phyloP scores from a whole-genome alignment of 495 filamentous ascomycete genomes.

The Neurospora sp. region DNA sequence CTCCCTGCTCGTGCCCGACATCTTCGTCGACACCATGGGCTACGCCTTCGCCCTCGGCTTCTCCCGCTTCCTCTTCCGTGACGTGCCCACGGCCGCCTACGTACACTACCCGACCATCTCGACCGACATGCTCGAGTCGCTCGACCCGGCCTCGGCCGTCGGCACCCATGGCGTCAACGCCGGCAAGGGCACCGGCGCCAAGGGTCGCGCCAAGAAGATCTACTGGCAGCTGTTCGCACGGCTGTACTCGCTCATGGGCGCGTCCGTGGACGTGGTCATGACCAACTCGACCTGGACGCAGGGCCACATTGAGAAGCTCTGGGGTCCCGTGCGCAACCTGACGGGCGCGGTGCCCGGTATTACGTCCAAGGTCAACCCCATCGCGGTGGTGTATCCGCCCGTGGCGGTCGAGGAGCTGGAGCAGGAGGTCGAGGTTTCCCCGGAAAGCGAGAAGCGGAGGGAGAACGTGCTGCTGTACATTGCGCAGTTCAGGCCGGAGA shows the following conservation, averaged over 20 bases:
- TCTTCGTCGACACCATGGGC: slow-evolving; percentile 97
- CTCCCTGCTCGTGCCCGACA: slow-evolving; percentile 77
- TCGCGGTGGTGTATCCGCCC: slow-evolving; percentile 78
- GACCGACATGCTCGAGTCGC: slow-evolving; percentile 88
- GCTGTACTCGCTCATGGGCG: slow-evolving; percentile 71
- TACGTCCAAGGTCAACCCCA: slow-evolving; percentile 18
- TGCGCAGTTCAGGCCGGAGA: slow-evolving; percentile 93
- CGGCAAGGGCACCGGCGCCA: slow-evolving; percentile 59
- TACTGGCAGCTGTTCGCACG: slow-evolving; percentile 85
- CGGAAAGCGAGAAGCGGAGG: slow-evolving; percentile 53
- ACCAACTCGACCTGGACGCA: slow-evolving; percentile 95
- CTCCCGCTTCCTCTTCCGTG: slow-evolving; percentile 69
- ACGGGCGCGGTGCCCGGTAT: not conserved
- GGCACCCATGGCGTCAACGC: slow-evolving; percentile 74
- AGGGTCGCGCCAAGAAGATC: slow-evolving; percentile 54
- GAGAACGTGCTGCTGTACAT: slow-evolving; percentile 75
- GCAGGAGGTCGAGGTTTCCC: slow-evolving; percentile 55
- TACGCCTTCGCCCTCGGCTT: slow-evolving; percentile 85
- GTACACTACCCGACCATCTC: slow-evolving; percentile 98
- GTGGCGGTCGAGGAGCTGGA: slow-evolving; percentile 79
- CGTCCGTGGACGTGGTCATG: slow-evolving; percentile 83
- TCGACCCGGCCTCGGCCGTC: slow-evolving; percentile 47
- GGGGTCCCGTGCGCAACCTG: slow-evolving; percentile 48
- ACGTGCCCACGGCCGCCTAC: slow-evolving; percentile 80
- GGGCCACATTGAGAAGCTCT: slow-evolving; percentile 68